Evolutionary conservation across 768 basidiomycete genomes (phyloP).

Genomic region (Russula dissimulans): DNA sequence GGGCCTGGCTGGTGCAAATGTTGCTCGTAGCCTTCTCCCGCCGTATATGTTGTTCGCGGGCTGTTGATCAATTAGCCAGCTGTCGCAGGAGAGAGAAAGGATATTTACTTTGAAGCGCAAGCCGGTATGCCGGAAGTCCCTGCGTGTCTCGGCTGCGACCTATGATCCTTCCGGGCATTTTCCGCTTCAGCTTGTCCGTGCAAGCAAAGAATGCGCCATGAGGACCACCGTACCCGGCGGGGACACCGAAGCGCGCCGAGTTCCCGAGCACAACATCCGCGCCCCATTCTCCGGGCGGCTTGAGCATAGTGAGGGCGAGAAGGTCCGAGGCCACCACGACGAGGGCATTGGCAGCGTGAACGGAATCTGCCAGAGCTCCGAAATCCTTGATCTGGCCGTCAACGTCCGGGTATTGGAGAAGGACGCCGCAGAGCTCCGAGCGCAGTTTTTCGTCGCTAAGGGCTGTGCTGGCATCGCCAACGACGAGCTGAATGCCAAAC

Average conservation of each 20-base stretch:
- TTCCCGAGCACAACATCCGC: slow-evolving; percentile 94
- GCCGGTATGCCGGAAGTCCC: slow-evolving; percentile 82
- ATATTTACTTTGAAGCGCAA: slow-evolving; percentile 85
- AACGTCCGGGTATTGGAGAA: slow-evolving; percentile 92
- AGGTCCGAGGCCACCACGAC: slow-evolving; percentile 88
- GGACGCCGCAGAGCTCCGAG: slow-evolving; percentile 69
- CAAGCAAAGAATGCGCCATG: slow-evolving; percentile 98
- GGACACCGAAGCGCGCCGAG: slow-evolving; percentile 94
- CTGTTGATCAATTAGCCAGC: slow-evolving; percentile 31
- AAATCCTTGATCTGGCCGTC: slow-evolving; percentile 78
- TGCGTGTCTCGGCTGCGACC: slow-evolving; percentile 79
- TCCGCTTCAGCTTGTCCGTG: slow-evolving; percentile 84
- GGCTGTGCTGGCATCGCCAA: slow-evolving; percentile 49
- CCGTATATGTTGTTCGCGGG: slow-evolving; percentile 93
- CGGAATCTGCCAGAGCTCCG: slow-evolving; percentile 47
- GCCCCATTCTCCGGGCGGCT: slow-evolving; percentile 97
- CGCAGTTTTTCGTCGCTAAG: slow-evolving; percentile 45
- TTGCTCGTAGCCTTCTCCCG: slow-evolving; percentile 98
- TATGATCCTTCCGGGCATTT: slow-evolving; percentile 97
- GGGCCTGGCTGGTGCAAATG: slow-evolving; percentile 95
- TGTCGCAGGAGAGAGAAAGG: background rate
- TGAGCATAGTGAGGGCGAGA: slow-evolving; percentile 83
- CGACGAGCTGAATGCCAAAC: slow-evolving; percentile 76
- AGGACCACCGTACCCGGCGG: slow-evolving; percentile 93
- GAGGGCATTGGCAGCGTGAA: slow-evolving; percentile 70